Evolutionary conservation across 169 alveolate genomes (phyloP), one percentile per base, ranked within the genome.

Genomic region (Plasmodium gonderi): DNA sequence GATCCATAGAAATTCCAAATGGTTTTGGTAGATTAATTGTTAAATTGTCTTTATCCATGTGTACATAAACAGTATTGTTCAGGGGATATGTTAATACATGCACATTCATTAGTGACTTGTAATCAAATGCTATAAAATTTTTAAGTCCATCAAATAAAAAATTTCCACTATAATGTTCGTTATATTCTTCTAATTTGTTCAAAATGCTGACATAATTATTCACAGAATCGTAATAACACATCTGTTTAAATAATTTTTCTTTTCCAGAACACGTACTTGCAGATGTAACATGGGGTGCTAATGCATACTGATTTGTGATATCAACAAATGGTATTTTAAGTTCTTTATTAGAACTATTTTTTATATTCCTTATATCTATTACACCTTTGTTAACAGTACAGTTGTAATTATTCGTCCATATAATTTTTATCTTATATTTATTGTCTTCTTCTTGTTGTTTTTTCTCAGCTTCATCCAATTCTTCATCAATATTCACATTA

Each of bases 321-420:
- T 67, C 11, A 20, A 36, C 29, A 40, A 87, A 54, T 20, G 93
- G 90, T 7, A 87, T 23, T 60, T 76, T 87, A 0, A 23, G 64
- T 23, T 75, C 72, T 6, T 54, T 44, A 1, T 60, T 38, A 2
- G 67, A 2, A 9, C 79, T 49, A 0, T 5, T 23, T 40, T 77
- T 74, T 23, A 54, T 12, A 54, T 87, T 51, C 33, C 89, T 17
- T 11, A 87, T 9, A 75, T 87, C 93, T 17, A 87, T 38, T 1
- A 20, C 17, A 23, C 93, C 93, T 54, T 87, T 87, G 68, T 87
- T 87, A 26, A 87, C 79, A 9, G 75, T 87, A 60, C 93, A 87
- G 49, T 77, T 87, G 31, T 75, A 87, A 0, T 38, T 20, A 31
- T 87, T 87, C 0, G 93, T 76, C 93, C 93, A 87, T 14, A 60